Evolutionary conservation across 2,329 filamentous ascomycete species (phyloP).

Genomic region (Bipolaris zeicola): DNA sequence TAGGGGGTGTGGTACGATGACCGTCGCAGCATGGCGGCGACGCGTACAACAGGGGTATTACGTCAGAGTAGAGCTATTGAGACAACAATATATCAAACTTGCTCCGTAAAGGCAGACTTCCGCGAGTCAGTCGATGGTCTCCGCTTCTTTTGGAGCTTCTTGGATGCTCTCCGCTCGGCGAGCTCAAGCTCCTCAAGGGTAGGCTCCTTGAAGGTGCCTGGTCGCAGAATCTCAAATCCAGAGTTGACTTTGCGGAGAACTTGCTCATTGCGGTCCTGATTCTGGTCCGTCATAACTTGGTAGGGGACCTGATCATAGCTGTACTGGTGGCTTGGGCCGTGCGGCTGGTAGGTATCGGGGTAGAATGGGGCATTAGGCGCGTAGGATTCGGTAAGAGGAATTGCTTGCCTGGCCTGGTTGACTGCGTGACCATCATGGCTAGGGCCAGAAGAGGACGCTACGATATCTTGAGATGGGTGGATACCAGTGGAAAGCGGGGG

Average conservation of each 20-base stretch:
- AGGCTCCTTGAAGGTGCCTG: conserved; percentile 47
- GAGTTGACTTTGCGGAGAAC: conserved; percentile 51
- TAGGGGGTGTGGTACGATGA: conserved; percentile 24
- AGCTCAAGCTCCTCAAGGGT: conserved; percentile 37
- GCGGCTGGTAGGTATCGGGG: conserved; percentile 46
- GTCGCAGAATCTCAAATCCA: conserved; percentile 49
- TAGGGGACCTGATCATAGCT: conserved; percentile 44
- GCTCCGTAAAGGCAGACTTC: conserved; percentile 46
- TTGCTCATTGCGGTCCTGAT: conserved; percentile 39
- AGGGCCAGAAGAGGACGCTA: conserved; percentile 14
- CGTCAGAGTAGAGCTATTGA: conserved; percentile 10
- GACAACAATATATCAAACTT: conserved; percentile 38
- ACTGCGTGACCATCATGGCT: conserved; percentile 32
- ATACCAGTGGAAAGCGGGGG: conserved; percentile 35
- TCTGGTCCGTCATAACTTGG: conserved; percentile 35
- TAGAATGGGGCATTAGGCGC: conserved; percentile 40
- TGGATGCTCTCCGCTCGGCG: conserved; percentile 46
- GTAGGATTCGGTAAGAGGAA: conserved; percentile 47
- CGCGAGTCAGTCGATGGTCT: conserved; percentile 39
- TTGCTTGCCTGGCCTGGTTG: conserved; percentile 38
- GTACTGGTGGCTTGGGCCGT: conserved; percentile 43
- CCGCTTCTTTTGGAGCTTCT: conserved; percentile 53
- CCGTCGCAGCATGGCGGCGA: conserved; percentile 26
- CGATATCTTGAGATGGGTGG: conserved; percentile 23
- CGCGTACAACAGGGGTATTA: conserved; percentile 25